phyloP scores from a whole-genome alignment of 371 early-diverging fungal genomes.

The Lichtheimia hyalospora region DNA sequence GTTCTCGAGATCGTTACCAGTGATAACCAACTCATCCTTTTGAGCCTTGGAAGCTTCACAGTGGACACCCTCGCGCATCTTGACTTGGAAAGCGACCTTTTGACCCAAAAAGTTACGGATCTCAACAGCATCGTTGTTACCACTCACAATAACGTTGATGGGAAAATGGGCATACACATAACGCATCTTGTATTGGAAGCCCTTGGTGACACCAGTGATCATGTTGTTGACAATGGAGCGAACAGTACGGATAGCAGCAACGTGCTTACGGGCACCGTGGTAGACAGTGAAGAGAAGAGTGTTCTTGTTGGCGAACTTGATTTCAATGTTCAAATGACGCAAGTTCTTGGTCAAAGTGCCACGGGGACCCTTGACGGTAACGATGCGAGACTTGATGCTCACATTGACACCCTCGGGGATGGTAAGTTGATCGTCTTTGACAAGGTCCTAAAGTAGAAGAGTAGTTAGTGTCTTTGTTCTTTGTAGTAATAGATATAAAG shows the following conservation, averaged over 20 bases:
- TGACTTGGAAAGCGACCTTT: slow-evolving; percentile 90
- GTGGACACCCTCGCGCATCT: slow-evolving; percentile 91
- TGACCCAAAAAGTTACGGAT: slow-evolving; percentile 99
- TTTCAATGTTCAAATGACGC: slow-evolving; percentile 94
- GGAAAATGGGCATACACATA: slow-evolving; percentile 99
- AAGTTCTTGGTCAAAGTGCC: slow-evolving; percentile 92
- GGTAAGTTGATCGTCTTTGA: slow-evolving; percentile 78
- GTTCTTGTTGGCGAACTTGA: slow-evolving; percentile 65
- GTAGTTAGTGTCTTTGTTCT: background rate
- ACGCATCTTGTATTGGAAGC: slow-evolving; percentile 99
- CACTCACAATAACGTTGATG: slow-evolving; percentile 95
- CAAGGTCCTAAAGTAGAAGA: slow-evolving; percentile 61
- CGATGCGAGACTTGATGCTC: slow-evolving; percentile 73
- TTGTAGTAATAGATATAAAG: background rate
- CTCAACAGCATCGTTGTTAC: slow-evolving; percentile 84
- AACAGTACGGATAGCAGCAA: slow-evolving; percentile 97
- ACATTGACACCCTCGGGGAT: slow-evolving; percentile 82
- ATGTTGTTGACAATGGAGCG: slow-evolving; percentile 70
- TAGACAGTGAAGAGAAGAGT: slow-evolving; percentile 89
- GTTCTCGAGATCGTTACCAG: slow-evolving; percentile 96
- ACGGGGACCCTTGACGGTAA: slow-evolving; percentile 86
- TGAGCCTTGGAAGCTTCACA: slow-evolving; percentile 80
- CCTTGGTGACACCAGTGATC: slow-evolving; percentile 56
- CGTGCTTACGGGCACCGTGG: slow-evolving; percentile 98
- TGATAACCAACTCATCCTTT: slow-evolving; percentile 97